Evolutionary conservation across 2,329 filamentous ascomycete species (phyloP).

Genomic region (Neonectria faginata): DNA sequence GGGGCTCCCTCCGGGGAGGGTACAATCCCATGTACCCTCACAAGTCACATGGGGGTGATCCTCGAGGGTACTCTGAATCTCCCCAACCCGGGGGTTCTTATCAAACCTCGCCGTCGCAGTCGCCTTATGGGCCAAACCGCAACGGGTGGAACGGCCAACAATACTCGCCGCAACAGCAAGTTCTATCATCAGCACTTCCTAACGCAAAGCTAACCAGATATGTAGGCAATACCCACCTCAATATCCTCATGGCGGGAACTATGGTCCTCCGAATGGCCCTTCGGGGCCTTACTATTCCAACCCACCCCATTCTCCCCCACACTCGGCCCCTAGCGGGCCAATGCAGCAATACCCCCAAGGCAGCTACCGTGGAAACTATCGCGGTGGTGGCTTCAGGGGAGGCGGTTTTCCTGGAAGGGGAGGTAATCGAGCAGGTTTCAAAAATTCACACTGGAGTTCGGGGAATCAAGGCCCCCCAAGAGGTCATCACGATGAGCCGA

Average conservation of each 20-base stretch:
- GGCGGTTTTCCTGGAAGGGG: conserved; percentile 66
- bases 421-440: conserved; percentile 71
- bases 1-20: conserved; percentile 57
- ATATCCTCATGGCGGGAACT: conserved; percentile 64
- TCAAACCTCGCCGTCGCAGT: conserved; percentile 59
- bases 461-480: conserved; percentile 39
- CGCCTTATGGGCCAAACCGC: conserved; percentile 55
- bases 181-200: conserved; percentile 25
- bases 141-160: conserved; percentile 55
- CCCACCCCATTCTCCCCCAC: conserved; percentile 61
- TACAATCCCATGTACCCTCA: conserved; percentile 54
- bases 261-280: conserved; percentile 64
- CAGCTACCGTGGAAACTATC: conserved; percentile 58
- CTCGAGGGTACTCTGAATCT: conserved; percentile 54
- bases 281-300: conserved; percentile 67
- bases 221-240: conserved; percentile 71
- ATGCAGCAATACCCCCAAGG: conserved; percentile 64
- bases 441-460: conserved; percentile 77
- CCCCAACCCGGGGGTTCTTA: conserved; percentile 58
- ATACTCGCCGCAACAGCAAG: conserved; percentile 57
- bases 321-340: conserved; percentile 68
- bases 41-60: conserved; percentile 53
- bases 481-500: conserved; percentile 39
- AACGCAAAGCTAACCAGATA: conserved; percentile 19
- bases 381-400: conserved; percentile 71